Base-by-base conservation (phyloP, 495 filamentous ascomycete species). In the Hypoxylon fuscum region DNA sequence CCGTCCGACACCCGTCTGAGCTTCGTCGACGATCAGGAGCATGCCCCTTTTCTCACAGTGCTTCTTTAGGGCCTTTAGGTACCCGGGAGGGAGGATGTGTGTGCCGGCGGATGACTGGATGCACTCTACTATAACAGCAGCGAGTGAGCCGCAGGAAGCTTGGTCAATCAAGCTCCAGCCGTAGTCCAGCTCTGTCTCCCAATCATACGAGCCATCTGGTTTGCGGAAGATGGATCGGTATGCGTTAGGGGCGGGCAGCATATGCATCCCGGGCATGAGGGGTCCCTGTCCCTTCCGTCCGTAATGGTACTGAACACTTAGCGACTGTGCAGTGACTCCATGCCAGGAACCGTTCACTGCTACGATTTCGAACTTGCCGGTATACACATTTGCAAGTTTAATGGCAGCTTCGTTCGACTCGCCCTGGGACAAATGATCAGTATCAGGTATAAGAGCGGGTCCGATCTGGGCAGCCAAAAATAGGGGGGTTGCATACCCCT, bases 311-410 rank as follows among this genome's bases (percentile, higher is more conserved):
- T 78, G 79, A 0, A 78, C 78, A 4, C 72, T 74, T 2, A 66
- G 61, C 3, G 82, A 71, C 5, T 73, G 76, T 0, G 74, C 72
- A 0, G 80, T 83, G 27, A 83, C 65, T 5, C 84, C 84, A 50
- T 87, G 83, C 71, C 79, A 87, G 21, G 77, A 80, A 4, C 78
- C 78, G 10, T 70, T 73, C 4, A 87, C 70, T 0, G 76, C 83
- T 15, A 87, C 79, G 45, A 87, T 74, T 62, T 87, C 83, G 43
- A 77, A 85, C 21, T 82, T 82, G 1, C 83, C 83, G 0, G 84
- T 86, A 49, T 79, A 83, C 5, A 72, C 56, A 56, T 86, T 86
- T 15, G 84, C 84, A 57, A 87, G 72, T 32, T 82, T 79, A 53
- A 85, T 79, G 7, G 82, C 82, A 0, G 80, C 81, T 45, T 86